Evolutionary conservation across 176 grass and related monocot species (phyloP).

Genomic region (Microstegium vimineum): DNA sequence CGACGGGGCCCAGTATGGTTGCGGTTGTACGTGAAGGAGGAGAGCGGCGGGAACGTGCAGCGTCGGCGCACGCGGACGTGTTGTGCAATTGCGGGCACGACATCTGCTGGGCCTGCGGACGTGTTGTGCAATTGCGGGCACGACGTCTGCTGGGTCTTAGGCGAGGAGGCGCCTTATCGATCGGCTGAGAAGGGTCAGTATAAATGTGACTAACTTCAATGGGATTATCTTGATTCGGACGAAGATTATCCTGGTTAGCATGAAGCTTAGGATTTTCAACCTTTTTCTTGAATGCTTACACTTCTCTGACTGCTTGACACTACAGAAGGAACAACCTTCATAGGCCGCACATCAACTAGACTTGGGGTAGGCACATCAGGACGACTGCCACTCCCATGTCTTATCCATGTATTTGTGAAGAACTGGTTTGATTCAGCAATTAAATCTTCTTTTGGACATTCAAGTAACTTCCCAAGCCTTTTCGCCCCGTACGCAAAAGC

Average conservation of each 20-base stretch:
- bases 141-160: too few species aligned
- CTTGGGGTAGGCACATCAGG: conserved; percentile 46
- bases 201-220: conserved; percentile 40
- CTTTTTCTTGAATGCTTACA: conserved; percentile 34
- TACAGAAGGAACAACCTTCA: conserved; percentile 45
- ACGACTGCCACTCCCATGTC: conserved; percentile 60
- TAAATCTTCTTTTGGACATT: conserved; percentile 71
- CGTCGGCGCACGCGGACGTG: too few species aligned
- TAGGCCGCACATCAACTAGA: conserved; percentile 26
- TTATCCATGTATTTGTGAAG: conserved; percentile 81
- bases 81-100: too few species aligned
- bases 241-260: conserved; percentile 34
- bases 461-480: conserved; percentile 65
- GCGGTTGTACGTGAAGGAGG: too few species aligned
- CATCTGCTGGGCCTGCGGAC: too few species aligned
- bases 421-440: conserved; percentile 69
- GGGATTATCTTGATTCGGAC: conserved; percentile 33
- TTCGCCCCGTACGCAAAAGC: conserved; percentile 85
- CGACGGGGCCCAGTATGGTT: too few species aligned
- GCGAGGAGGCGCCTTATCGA: too few species aligned
- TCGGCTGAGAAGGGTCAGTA: conserved; percentile 34
- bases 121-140: too few species aligned
- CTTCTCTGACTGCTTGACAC: conserved; percentile 37
- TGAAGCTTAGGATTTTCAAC: conserved; percentile 39
- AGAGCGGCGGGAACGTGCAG: too few species aligned